Percentiles rank a stretch among this genome's conserved stretches.
These are phyloP conservation scores for Durio zibethinus DNA, from an alignment of 345 rosid genomes.

Conservation along the genomic window DNA sequence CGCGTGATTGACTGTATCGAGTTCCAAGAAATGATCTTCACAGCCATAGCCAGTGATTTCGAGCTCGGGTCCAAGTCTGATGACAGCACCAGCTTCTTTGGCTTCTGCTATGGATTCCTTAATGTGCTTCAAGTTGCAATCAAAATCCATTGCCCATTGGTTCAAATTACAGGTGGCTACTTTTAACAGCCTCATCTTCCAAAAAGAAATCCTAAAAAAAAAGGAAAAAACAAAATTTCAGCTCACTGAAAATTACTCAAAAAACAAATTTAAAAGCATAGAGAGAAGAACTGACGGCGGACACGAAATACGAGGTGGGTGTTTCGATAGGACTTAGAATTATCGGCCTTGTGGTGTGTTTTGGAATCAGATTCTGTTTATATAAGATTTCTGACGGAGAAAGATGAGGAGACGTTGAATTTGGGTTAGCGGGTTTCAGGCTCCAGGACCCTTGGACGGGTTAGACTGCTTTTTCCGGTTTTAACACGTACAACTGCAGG, in stretches of 20 bases:
- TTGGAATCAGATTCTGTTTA: constrained; percentile 7
- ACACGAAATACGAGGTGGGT: neutral
- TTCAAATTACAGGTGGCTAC: constrained; percentile 87
- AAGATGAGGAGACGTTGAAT: neutral
- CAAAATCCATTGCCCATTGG: constrained; percentile 98
- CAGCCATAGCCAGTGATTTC: constrained; percentile 97
- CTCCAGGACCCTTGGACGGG: constrained; percentile 29
- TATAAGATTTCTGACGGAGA: neutral
- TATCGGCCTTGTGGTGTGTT: constrained; percentile 4
- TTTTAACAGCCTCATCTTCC: constrained; percentile 73
- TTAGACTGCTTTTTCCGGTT: neutral
- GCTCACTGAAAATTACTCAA: neutral
- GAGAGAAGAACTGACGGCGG: neutral
- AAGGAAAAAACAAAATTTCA: neutral
- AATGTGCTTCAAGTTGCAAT: constrained; percentile 65
- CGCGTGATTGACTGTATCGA: constrained; percentile 82
- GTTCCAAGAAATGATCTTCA: constrained; percentile 97
- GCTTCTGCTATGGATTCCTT: constrained; percentile 69
- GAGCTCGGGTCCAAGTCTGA: constrained; percentile 95
- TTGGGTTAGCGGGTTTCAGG: constrained; percentile 10
- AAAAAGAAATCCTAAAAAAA: neutral
- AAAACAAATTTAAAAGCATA: neutral
- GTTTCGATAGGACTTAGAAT: neutral
- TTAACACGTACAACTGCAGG: neutral
- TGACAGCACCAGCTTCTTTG: constrained; percentile 70